Evolutionary conservation across 148 eudicot genomes (phyloP).

Genomic region (Diospyros kaki): DNA sequence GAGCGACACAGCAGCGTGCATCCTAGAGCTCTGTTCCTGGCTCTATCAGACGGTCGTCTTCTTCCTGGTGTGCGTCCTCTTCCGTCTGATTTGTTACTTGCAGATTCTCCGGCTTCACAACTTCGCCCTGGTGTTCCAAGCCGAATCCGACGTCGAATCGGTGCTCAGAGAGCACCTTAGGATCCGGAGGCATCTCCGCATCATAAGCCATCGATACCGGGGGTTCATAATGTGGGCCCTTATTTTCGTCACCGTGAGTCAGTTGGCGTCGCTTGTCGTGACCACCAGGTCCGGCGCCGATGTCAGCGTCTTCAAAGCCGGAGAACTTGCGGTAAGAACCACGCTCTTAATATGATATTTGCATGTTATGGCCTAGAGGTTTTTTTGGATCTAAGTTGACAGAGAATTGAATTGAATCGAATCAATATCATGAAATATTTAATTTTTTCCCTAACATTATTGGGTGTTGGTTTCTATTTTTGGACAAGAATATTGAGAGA

Average conservation of each 20-base stretch:
- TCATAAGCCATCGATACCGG: conserved; percentile 85
- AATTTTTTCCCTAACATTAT: too few relatives aligned
- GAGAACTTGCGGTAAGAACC: conserved; percentile 69
- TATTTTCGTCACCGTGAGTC: conserved; percentile 72
- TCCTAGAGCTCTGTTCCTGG: conserved; percentile 67
- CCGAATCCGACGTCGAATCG: conserved; percentile 61
- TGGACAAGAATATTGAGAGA: too few relatives aligned
- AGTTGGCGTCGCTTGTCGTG: conserved; percentile 68
- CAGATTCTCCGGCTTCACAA: conserved; percentile 78
- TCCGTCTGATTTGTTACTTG: conserved; percentile 67
- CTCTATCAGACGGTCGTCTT: conserved; percentile 68
- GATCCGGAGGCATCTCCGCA: conserved; percentile 60
- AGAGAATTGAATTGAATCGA: too few relatives aligned
- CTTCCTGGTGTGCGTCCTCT: conserved; percentile 69
- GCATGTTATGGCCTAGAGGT: too few relatives aligned
- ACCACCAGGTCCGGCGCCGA: conserved; percentile 40
- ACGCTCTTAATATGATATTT: too few relatives aligned
- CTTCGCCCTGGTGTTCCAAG: conserved; percentile 66
- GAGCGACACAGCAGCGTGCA: conserved; percentile 52
- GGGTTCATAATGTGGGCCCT: conserved; percentile 54
- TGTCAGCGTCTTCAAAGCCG: conserved; percentile 62
- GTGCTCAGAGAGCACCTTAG: conserved; percentile 65
- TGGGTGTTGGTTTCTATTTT: too few relatives aligned
- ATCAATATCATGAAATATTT: too few relatives aligned
- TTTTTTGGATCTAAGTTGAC: too few relatives aligned